Evolutionary conservation across 345 rosid species (phyloP).

Genomic region (Passiflora organensis): DNA sequence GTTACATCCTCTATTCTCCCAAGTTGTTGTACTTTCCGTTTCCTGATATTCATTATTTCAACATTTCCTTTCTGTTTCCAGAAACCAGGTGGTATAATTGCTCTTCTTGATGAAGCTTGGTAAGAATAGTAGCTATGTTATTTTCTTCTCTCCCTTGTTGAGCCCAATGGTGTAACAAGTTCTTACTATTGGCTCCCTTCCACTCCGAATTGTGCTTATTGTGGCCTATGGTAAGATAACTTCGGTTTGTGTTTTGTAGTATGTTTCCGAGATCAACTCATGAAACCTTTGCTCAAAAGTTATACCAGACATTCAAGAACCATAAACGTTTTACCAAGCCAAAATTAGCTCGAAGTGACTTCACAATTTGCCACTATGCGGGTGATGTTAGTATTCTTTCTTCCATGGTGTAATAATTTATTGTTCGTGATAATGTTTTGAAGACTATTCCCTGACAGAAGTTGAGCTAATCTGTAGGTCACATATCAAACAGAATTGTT

Average conservation of each 20-base stretch:
- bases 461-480: slow-evolving; percentile 48
- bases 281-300: slow-evolving; percentile 97
- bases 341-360: slow-evolving; percentile 88
- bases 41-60: slow-evolving; percentile 1
- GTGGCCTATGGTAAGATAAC: slow-evolving; percentile 17
- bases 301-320: slow-evolving; percentile 90
- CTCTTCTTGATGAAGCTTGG: slow-evolving; percentile 99
- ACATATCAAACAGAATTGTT: slow-evolving; percentile 93
- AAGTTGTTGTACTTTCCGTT: not conserved
- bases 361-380: slow-evolving; percentile 96
- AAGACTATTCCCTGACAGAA: not conserved
- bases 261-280: slow-evolving; percentile 99
- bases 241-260: slow-evolving; percentile 39
- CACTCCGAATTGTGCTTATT: not conserved
- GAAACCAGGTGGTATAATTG: slow-evolving; percentile 99
- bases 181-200: not conserved
- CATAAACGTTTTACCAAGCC: slow-evolving; percentile 93
- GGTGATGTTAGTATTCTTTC: slow-evolving; percentile 73
- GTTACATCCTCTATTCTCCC: too few species aligned
- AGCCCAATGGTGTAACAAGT: slow-evolving; percentile 2
- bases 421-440: too few species aligned
- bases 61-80: slow-evolving; percentile 41
- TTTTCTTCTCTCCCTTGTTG: slow-evolving; percentile 1
- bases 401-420: too few species aligned
- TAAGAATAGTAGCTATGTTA: slow-evolving; percentile 31